Percentiles rank a stretch among this genome's conserved stretches.
phyloP scores from a whole-genome alignment of 2,329 filamentous ascomycete species.

The Leptoxyphium fumago region DNA sequence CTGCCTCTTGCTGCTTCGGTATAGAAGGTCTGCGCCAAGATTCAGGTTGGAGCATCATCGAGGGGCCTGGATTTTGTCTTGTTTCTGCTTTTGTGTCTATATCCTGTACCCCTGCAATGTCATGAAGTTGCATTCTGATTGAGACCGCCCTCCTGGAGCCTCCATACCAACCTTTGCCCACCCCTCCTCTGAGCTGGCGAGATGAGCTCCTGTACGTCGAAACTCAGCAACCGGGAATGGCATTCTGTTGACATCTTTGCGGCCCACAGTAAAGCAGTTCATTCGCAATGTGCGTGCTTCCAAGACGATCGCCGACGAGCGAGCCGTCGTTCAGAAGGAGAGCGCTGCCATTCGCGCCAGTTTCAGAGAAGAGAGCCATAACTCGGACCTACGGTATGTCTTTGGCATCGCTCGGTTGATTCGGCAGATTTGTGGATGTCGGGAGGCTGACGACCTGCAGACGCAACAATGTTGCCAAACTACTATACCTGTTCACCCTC shows the following conservation, averaged over 20 bases:
- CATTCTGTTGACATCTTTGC: neutral
- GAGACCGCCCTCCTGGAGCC: neutral
- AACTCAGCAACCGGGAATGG: neutral
- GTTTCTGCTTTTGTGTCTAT: neutral
- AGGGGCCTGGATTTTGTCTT: neutral
- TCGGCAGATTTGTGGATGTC: neutral
- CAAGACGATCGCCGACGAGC: constrained; percentile 97
- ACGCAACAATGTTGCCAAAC: constrained; percentile 96
- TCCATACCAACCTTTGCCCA: too few relatives aligned
- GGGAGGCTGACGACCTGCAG: constrained; percentile 32
- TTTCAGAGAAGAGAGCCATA: constrained; percentile 91
- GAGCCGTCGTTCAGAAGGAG: constrained; percentile 96
- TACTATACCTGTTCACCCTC: constrained; percentile 93
- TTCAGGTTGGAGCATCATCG: too few relatives aligned
- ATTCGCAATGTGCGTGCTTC: constrained; percentile 97
- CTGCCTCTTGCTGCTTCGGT: neutral
- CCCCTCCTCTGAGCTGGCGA: neutral
- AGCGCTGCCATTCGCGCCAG: constrained; percentile 94
- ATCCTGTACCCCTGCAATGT: neutral
- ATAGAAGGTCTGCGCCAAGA: neutral
- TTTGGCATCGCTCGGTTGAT: constrained; percentile 4
- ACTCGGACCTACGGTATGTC: constrained; percentile 72
- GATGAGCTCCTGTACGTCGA: constrained; percentile 5
- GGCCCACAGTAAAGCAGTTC: constrained; percentile 79
- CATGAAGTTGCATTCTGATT: neutral